A percentile compares a stretch with the other conserved stretches of the same genome.
Evolutionary conservation across 2,329 filamentous ascomycete genomes (phyloP).

Genomic region (Ilyonectria sp.): DNA sequence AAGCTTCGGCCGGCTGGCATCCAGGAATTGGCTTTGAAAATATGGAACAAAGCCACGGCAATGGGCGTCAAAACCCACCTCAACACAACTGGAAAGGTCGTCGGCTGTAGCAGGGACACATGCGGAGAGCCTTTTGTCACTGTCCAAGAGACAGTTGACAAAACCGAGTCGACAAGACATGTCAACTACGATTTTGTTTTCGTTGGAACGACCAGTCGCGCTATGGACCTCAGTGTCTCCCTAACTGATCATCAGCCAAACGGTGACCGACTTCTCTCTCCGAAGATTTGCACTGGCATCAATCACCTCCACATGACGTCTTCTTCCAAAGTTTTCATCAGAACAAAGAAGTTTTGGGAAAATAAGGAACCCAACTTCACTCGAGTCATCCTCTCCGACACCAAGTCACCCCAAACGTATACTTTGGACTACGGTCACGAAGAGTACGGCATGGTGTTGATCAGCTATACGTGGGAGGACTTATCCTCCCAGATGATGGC

Average conservation of each 20-base stretch:
- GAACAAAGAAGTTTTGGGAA: not conserved
- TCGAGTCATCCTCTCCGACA: slow-evolving; percentile 4
- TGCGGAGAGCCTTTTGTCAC: not conserved
- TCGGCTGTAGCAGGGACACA: not conserved
- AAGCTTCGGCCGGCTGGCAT: not conserved
- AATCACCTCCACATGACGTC: not conserved
- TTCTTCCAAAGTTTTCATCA: not conserved
- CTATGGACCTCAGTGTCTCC: not conserved
- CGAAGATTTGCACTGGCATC: not conserved
- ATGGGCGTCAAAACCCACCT: not conserved
- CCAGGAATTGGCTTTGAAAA: not conserved
- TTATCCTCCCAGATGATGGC: not conserved
- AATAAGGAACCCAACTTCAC: not conserved
- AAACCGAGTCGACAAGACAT: not conserved
- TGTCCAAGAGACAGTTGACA: not conserved
- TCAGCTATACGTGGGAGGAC: slow-evolving; percentile 1
- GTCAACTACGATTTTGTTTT: not conserved
- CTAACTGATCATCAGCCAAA: no score
- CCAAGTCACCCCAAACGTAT: not conserved
- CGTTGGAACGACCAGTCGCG: not conserved
- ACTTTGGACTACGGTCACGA: slow-evolving; percentile 1
- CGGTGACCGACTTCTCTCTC: not conserved
- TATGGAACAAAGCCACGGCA: not conserved
- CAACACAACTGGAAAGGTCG: not conserved
- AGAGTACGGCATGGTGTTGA: not conserved